Evolutionary conservation across 371 early-diverging fungal species (phyloP).

Genomic region (Apophysomyces variabilis): DNA sequence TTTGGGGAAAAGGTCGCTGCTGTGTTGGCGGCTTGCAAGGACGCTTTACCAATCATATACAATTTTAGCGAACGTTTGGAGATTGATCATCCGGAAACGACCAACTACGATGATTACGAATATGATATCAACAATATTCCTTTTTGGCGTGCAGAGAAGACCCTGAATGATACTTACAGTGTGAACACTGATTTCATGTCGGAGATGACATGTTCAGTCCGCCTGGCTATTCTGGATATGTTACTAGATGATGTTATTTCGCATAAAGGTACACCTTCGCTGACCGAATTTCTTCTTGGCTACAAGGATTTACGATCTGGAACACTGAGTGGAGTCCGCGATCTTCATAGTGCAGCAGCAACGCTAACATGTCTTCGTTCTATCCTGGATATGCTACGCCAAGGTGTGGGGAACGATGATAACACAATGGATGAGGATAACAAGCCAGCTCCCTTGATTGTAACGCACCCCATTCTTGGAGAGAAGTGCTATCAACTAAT

Average conservation of each 20-base stretch:
- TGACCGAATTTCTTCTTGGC: conserved; percentile 90
- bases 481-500: conserved; percentile 88
- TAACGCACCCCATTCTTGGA: conserved; percentile 78
- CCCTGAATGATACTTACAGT: conserved; percentile 22
- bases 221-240: conserved; percentile 75
- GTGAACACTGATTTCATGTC: conserved; percentile 27
- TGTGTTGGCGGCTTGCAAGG: conserved; percentile 64
- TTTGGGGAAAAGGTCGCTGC: conserved; percentile 70
- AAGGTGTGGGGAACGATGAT: conserved; percentile 43
- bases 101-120: conserved; percentile 45
- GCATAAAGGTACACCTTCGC: conserved; percentile 59
- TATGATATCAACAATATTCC: conserved; percentile 52
- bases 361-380: conserved; percentile 67
- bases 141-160: conserved; percentile 45
- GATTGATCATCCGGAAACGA: conserved; percentile 58
- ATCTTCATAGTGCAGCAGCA: conserved; percentile 45
- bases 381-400: conserved; percentile 69
- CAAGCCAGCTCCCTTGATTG: conserved; percentile 51
- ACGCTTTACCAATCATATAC: conserved; percentile 69
- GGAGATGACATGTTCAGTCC: conserved; percentile 50
- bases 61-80: conserved; percentile 81
- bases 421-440: conserved; percentile 25
- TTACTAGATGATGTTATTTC: conserved; percentile 64
- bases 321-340: conserved; percentile 32
- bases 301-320: conserved; percentile 26